These are phyloP conservation scores for Rubus idaeus DNA, from an alignment of 306 rosid genomes.

Conservation along the genomic window DNA sequence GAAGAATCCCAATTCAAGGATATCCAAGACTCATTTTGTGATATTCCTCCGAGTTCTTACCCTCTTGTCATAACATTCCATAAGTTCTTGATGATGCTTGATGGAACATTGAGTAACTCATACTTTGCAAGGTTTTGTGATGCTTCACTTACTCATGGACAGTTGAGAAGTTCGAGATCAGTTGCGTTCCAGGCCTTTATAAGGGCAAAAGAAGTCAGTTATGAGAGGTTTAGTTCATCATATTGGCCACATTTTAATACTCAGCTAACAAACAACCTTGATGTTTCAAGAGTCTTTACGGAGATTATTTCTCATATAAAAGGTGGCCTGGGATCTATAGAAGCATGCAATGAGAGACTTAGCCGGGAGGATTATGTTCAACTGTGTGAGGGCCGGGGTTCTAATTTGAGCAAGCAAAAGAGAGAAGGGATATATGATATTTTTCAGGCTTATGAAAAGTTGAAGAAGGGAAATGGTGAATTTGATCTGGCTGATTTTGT, in stretches of 20 bases:
- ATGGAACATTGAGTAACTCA: constrained; percentile 54
- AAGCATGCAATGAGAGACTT: constrained; percentile 41
- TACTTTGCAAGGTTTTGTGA: constrained; percentile 47
- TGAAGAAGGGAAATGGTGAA: constrained; percentile 56
- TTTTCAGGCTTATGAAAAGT: constrained; percentile 53
- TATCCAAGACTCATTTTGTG: constrained; percentile 44
- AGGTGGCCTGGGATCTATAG: constrained; percentile 45
- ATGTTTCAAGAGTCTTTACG: constrained; percentile 51
- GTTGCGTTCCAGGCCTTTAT: constrained; percentile 46
- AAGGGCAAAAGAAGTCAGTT: constrained; percentile 58
- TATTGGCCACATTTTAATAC: constrained; percentile 70
- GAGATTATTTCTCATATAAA: constrained; percentile 73
- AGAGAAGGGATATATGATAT: constrained; percentile 57
- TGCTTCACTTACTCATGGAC: constrained; percentile 17
- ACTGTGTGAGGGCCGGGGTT: constrained; percentile 39
- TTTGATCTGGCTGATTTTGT: constrained; percentile 74
- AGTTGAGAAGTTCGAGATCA: constrained; percentile 35
- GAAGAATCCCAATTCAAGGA: constrained; percentile 35
- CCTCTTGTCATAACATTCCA: constrained; percentile 61
- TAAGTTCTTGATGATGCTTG: constrained; percentile 64
- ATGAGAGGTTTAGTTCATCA: constrained; percentile 49
- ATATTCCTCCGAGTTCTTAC: constrained; percentile 38
- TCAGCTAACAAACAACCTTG: constrained; percentile 50
- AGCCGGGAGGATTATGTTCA: constrained; percentile 43
- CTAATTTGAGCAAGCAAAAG: constrained; percentile 39